These are phyloP conservation scores for Gaertneriomyces sp. DNA, from an alignment of 192 early-diverging fungal genomes.

Conservation along the genomic window DNA sequence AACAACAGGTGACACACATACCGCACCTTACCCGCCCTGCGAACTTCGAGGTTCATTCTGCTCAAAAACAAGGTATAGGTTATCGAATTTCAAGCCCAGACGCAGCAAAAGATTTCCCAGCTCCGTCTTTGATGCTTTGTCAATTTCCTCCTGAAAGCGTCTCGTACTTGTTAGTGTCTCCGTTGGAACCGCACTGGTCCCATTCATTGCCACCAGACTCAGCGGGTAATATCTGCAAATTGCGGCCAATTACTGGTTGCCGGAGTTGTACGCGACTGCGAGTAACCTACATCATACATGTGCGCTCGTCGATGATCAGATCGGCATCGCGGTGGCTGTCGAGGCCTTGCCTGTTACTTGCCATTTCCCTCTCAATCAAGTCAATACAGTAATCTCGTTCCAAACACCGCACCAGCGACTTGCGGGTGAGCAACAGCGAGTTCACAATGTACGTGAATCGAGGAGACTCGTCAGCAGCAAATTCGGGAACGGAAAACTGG, in stretches of 20 bases:
- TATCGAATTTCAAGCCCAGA: background rate
- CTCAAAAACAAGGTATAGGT: constrained; percentile 5
- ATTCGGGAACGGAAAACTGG: no score
- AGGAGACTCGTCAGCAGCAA: no score
- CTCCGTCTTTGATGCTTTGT: background rate
- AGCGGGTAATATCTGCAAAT: constrained; percentile 4
- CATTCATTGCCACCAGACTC: background rate
- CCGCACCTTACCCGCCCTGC: no score
- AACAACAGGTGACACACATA: no score
- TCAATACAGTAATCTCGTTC: constrained; percentile 14
- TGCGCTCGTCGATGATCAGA: constrained; percentile 33
- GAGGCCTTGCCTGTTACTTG: background rate
- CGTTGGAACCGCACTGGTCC: background rate
- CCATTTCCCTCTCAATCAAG: constrained; percentile 30
- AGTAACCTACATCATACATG: constrained; percentile 29
- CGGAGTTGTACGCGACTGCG: background rate
- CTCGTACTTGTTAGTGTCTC: background rate
- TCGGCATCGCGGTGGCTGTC: constrained; percentile 21
- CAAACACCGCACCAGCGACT: constrained; percentile 13
- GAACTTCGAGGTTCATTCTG: background rate
- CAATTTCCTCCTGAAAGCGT: background rate
- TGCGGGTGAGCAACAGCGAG: constrained; percentile 4
- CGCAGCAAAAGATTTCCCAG: constrained; percentile 14
- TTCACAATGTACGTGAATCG: constrained; percentile 21
- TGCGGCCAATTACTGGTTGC: no score